phyloP scores from a whole-genome alignment of 1,139 yeast genomes.

The Zygosaccharomyces sapae region DNA sequence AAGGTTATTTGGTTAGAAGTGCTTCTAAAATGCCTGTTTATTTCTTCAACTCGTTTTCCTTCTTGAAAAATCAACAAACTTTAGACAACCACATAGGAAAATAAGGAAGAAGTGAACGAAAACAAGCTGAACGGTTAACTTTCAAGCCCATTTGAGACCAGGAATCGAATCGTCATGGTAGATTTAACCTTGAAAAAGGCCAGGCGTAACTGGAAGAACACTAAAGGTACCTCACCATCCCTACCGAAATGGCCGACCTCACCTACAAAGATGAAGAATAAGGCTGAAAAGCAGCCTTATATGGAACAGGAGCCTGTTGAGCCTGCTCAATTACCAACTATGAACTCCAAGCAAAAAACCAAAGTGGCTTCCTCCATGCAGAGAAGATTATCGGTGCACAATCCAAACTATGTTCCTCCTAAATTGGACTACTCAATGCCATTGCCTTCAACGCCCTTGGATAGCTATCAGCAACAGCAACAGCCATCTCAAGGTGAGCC shows the following conservation, averaged over 20 bases:
- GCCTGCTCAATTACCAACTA: conserved; percentile 32
- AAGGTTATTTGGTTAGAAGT: neutral
- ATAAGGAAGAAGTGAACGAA: neutral
- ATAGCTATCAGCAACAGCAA: neutral
- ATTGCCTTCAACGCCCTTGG: conserved; percentile 20
- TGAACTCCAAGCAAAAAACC: conserved; percentile 38
- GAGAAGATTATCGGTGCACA: conserved; percentile 40
- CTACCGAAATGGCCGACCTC: conserved; percentile 16
- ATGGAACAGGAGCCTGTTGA: conserved; percentile 27
- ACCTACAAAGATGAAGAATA: conserved; percentile 17
- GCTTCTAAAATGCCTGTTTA: neutral
- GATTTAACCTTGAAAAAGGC: conserved; percentile 36
- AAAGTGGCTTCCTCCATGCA: conserved; percentile 42
- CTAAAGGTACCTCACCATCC: conserved; percentile 18
- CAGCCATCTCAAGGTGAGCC: neutral
- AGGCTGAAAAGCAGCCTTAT: conserved; percentile 23
- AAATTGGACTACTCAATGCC: conserved; percentile 33
- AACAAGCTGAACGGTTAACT: neutral
- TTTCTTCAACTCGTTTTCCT: neutral
- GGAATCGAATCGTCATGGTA: conserved; percentile 25
- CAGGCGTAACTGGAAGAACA: conserved; percentile 31
- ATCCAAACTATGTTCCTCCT: conserved; percentile 32
- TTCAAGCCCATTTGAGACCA: neutral
- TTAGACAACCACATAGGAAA: neutral
- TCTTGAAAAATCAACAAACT: conserved; percentile 1